Base-by-base conservation (phyloP, 2,329 filamentous ascomycete genomes). In the Didymella arachidicola region DNA sequence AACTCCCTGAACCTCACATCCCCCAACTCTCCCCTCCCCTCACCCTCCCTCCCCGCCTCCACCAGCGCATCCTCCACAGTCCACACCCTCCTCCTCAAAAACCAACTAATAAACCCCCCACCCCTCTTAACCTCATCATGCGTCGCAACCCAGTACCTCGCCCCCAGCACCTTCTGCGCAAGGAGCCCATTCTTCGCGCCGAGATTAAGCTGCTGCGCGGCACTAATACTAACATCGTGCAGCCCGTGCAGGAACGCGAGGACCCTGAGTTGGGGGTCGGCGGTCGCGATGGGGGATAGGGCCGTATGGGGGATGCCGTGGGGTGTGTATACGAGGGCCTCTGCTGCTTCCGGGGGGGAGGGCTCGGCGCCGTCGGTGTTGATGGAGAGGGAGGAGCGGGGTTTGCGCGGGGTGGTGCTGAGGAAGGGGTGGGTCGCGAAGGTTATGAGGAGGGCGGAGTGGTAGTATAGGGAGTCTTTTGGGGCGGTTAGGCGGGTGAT, bases 91-190 rank as follows among this genome's bases (percentile, higher is more conserved):
- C 80, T 65, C 32, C 69, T 72, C 56, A 84, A 77, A 74, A 75
- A 84, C 77, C 77, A 82, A 1, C 74, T 81, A 10, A 89, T 81
- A 5, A 89, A 64, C 0, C 87, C 86, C 0, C 80, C 81, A 0
- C 85, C 86, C 52, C 73, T 81, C 73, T 89, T 89, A 4, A 84
- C 77, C 71, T 89, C 87, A 63, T 89, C 87, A 64, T 90, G 87
- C 26, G 87, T 89, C 0, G 82, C 82, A 18, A 89, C 75, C 87
- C 87, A 90, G 66, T 89, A 89, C 63, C 79, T 82, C 0, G 86
- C 84, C 2, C 79, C 77, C 29, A 85, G 73, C 4, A 82, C 73
- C 16, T 79, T 73, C 57, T 86, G 86, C 3, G 84, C 84, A 57
- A 83, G 78, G 16, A 88, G 73, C 0, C 85, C 87, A 66, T 89